These are phyloP conservation scores for Serendipita sp. DNA, from an alignment of 768 basidiomycete genomes.

Conservation along the genomic window DNA sequence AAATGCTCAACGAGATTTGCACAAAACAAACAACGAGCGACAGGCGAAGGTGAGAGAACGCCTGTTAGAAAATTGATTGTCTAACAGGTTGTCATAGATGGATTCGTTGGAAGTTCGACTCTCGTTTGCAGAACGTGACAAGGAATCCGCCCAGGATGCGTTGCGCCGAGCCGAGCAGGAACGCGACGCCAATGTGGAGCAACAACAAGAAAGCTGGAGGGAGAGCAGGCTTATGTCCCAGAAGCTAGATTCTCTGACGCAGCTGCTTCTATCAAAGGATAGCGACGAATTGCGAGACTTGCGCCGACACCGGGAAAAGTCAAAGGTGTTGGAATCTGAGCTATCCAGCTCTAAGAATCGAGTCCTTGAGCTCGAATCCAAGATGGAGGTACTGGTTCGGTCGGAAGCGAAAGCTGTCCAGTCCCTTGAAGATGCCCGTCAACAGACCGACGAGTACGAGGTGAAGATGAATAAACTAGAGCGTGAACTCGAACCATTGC, in stretches of 20 bases:
- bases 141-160: constrained; percentile 36
- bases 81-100: constrained; percentile 26
- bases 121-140: constrained; percentile 42
- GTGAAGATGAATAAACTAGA: constrained; percentile 56
- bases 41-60: constrained; percentile 37
- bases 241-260: constrained; percentile 52
- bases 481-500: constrained; percentile 32
- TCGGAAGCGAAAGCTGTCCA: constrained; percentile 40
- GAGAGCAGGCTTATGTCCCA: constrained; percentile 50
- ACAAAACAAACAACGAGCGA: constrained; percentile 37
- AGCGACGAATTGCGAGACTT: constrained; percentile 61
- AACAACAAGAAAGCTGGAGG: constrained; percentile 68
- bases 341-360: constrained; percentile 51
- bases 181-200: constrained; percentile 32
- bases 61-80: not conserved
- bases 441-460: constrained; percentile 71
- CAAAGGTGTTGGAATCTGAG: constrained; percentile 47
- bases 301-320: constrained; percentile 40
- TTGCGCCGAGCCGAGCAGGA: constrained; percentile 40
- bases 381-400: constrained; percentile 42
- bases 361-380: constrained; percentile 52
- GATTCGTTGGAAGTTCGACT: constrained; percentile 43
- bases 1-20: constrained; percentile 36
- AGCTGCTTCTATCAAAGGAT: constrained; percentile 42
- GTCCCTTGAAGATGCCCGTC: constrained; percentile 52